phyloP scores from a whole-genome alignment of 2,329 filamentous ascomycete genomes.

The Diaporthe nobilis region DNA sequence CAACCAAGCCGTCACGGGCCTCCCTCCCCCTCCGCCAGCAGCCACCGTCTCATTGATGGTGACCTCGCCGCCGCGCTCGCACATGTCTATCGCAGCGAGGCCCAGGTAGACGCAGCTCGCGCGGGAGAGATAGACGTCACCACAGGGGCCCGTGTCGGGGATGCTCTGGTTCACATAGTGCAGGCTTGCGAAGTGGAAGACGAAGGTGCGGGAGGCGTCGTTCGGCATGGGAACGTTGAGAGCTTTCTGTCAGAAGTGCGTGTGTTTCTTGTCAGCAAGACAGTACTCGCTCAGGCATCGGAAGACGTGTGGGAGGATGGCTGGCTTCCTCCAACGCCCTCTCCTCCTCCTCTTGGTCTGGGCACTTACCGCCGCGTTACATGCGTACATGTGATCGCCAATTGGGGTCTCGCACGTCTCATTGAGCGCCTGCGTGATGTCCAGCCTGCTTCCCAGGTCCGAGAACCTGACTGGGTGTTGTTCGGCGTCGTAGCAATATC shows the following conservation, averaged over 20 bases:
- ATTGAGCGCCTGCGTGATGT: background rate
- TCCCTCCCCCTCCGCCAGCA: background rate
- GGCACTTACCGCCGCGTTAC: conserved; percentile 2
- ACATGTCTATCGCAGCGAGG: background rate
- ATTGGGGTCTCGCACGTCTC: background rate
- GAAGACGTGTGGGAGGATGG: background rate
- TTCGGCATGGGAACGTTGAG: conserved; percentile 11
- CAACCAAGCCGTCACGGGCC: background rate
- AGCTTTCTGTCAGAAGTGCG: background rate
- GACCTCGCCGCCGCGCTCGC: conserved; percentile 27
- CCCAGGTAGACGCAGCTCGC: conserved; percentile 1
- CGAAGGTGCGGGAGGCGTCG: background rate
- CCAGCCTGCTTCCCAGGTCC: conserved; percentile 7
- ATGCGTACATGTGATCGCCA: background rate
- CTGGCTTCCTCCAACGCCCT: too few species aligned
- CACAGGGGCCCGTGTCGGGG: background rate
- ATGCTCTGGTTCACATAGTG: background rate
- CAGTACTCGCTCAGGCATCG: background rate
- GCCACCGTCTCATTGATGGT: background rate
- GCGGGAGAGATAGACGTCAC: background rate
- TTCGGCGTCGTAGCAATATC: conserved; percentile 1
- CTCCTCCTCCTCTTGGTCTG: background rate
- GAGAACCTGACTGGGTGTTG: background rate
- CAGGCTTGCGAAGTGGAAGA: conserved; percentile 5
- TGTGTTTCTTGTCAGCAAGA: background rate